Evolutionary conservation across 2,329 filamentous ascomycete species (phyloP), one percentile per base, ranked within the genome.

Genomic region (Sclerotinia nivalis): DNA sequence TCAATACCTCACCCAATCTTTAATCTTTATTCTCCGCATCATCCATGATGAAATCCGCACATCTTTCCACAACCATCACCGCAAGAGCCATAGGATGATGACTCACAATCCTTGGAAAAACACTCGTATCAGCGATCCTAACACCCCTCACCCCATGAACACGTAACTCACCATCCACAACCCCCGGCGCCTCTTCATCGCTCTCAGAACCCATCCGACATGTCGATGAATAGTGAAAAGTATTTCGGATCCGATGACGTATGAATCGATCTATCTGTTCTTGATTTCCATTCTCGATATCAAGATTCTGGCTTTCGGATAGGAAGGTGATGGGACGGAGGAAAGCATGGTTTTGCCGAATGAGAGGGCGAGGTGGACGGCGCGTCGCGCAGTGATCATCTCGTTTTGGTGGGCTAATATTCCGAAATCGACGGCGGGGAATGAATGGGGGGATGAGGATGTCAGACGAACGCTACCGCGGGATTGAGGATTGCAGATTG

Each of bases 111-210:
- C 74, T 65, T 22, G 74, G 74, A 10, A 76, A 71, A 45, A 76
- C 73, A 2, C 73, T 69, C 13, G 72, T 73, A 74, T 76, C 76
- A 20, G 72, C 74, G 60, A 76, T 70, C 43, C 75, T 67, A 20
- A 77, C 70, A 54, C 74, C 75, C 47, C 67, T 70, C 1, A 73
- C 75, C n/a, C 74, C 74, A 58, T 76, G 74, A 4, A 77, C 76
- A 43, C 69, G 56, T 18, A 77, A 71, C 61, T 70, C 62, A 10
- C 69, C 54, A 70, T 76, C 73, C n/a, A 77, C 76, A 4, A 76
- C 75, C 3, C 75, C 75, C 10, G 18, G 49, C 1, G 13, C n/a
- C 22, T 37, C 25, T 43, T 60, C 49, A 37, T 52, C 31, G 8
- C n/a, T 37, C 13, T 28, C 52, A 31, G 37, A 28, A 28, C n/a